Conservation (phyloP, 345 rosid species). For the Stellera chamaejasme region DNA sequence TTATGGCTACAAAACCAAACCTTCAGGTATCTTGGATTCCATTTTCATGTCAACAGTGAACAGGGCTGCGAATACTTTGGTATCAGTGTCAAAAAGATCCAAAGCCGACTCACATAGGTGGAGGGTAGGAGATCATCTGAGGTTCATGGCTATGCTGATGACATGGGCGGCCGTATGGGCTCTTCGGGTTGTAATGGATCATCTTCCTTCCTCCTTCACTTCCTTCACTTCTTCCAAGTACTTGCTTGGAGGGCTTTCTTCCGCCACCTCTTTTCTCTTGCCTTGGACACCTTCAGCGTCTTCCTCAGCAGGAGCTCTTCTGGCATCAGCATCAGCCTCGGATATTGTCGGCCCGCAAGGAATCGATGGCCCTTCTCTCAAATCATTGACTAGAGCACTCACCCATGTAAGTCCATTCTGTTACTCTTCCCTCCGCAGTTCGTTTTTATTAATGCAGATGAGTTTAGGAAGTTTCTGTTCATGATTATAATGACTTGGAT, state of each 20-base stretch:
- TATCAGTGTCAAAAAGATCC: conserved; percentile 45
- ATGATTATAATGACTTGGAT: not conserved
- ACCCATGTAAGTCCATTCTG: conserved; percentile 47
- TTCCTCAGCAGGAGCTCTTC: conserved; percentile 17
- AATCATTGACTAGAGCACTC: conserved; percentile 56
- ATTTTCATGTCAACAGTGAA: conserved; percentile 61
- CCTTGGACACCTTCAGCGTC: conserved; percentile 18
- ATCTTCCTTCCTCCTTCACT: conserved; percentile 26
- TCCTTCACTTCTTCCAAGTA: conserved; percentile 14
- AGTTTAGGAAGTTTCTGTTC: not conserved
- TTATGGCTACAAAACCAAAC: conserved; percentile 19
- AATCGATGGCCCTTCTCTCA: conserved; percentile 40
- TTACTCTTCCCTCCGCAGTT: not conserved
- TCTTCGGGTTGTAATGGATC: conserved; percentile 54
- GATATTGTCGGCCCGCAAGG: conserved; percentile 38
- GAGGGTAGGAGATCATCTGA: conserved; percentile 55
- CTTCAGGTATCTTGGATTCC: conserved; percentile 40
- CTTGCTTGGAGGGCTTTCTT: conserved; percentile 7
- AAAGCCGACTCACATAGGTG: conserved; percentile 32
- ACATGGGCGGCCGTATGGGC: conserved; percentile 57
- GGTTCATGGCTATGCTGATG: conserved; percentile 64
- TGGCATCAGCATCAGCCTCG: conserved; percentile 24
- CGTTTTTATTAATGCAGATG: not conserved
- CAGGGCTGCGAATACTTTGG: conserved; percentile 49
- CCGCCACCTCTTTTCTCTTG: conserved; percentile 4